Evolutionary conservation across 2,329 filamentous ascomycete species (phyloP), one percentile per base, ranked within the genome.

Genomic region (Cladosporium sp.): DNA sequence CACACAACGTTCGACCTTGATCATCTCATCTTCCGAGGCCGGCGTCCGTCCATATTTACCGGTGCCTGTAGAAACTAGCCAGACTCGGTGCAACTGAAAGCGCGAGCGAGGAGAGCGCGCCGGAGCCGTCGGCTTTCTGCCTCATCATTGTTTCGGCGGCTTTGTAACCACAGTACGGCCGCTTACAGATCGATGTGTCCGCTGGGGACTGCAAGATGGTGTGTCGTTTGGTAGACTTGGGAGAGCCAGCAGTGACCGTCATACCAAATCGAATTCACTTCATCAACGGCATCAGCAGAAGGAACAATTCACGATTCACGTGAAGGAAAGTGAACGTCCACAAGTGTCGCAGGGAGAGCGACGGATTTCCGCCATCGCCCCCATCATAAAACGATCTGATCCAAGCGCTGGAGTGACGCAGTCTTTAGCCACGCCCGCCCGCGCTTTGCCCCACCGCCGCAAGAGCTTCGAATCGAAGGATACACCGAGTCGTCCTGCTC

Each of bases 71-170:
- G 36, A 21, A 16, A 21, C 58, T 26, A 51, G 43, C 43, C 58
- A 51, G 23, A 34, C 58, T 63, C 60, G 60, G 60, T 63, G 60
- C 34, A 28, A 54, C 21, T 30, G 32, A 25, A 63, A 63, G 49
- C 23, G 60, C 60, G 60, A 63, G 49, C 49, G 46, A 58, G 25
- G 49, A 32, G 60, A 54, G 48, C 21, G 46, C 59, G 34, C 49
- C 60, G 60, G 60, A 63, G 60, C 49, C 26, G 34, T 63, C 60
- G 60, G 60, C 60, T 63, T 58, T 63, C 60, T 61, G 46, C 43
- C 43, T 51, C 58, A 63, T 63, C 60, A 56, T 63, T 56, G 60
- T 54, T 63, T 63, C 60, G 60, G 60, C 49, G 60, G 60, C 49
- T 63, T 63, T 63, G 60, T 56, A 63, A 54, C 48, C 48, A 63